Evolutionary conservation across 2,329 filamentous ascomycete species (phyloP), one percentile per base, ranked within the genome.

Genomic region (Colletotrichum truncatum): DNA sequence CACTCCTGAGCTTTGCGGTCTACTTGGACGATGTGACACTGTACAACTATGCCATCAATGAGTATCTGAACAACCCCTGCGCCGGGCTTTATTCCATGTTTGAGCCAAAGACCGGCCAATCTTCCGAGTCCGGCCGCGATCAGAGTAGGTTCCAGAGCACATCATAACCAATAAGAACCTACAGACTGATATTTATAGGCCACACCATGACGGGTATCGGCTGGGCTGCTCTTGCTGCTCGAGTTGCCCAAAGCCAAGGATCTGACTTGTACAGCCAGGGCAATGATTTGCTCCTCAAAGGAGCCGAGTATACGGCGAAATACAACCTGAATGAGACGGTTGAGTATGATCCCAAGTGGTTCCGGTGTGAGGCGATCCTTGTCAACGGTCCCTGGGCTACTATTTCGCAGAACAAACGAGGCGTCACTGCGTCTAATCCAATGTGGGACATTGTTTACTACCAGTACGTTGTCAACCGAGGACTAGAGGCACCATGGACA

Each of bases 11-110:
- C 9, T 81, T 80, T 58, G 77, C 78, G 0, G 77, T 80, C 2
- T 82, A 78, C 30, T 68, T 81, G 4, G 78, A 81, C 36, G 78
- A 81, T 53, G 73, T 80, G 2, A 67, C 72, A 9, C 70, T 80
- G 69, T 81, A 77, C 41, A 81, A 81, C 60, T 81, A 80, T 62
- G 80, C 78, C 6, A 49, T 81, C 1, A 71, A 78, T 11, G 70
- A 73, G 4, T 77, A 72, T 48, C 68, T 73, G 11, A 77, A 78
- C 16, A 76, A 79, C 52, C 74, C 70, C 3, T 82, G 78, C 49
- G 77, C 75, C 7, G 76, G 78, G 1, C 55, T 77, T 0, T 69
- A 71, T 12, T 74, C 71, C 0, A 77, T 72, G 39, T 75, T 73
- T 49, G 64, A 76, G 21, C 52, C 67, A 1, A 52, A 61, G 21